Base-by-base conservation (phyloP, 176 grass and related monocot genomes). In the Ensete ventricosum region DNA sequence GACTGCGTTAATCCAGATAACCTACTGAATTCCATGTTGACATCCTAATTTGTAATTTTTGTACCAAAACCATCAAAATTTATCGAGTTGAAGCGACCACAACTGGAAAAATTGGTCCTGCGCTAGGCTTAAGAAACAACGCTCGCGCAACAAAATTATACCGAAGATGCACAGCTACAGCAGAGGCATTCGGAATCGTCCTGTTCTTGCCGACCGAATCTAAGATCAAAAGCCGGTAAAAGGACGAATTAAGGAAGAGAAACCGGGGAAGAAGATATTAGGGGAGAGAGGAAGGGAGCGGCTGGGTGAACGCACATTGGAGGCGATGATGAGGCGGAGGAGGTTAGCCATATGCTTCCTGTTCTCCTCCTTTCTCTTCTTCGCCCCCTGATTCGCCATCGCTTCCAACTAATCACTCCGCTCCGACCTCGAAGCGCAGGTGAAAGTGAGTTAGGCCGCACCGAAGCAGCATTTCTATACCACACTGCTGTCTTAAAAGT, bases 311-410 rank as follows among this genome's bases (percentile, higher is more conserved):
- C 80, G 70, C 69, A 93, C 94, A 79, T 98, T 98, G 78, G 85
- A 91, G 64, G 73, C 73, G 49, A 93, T 69, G 78, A 98, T 98
- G 78, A 93, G 51, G 72, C 86, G 90, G 72, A 87, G 79, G 76
- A 93, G 86, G n/a, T 88, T 83, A 2, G 82, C 68, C 82, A 98
- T 82, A 51, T 83, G 90, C 84, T 84, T 91, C 86, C 73, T 98
- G 79, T 98, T 98, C 88, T 85, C 88, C 72, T 93, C 94, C 86
- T 82, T 90, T 14, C 87, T 76, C 90, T 93, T 93, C 86, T 98
- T 93, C 23, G 88, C 86, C 51, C 90, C 90, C 82, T 98, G 95
- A 67, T 98, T 98, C 84, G 86, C 94, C 94, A 98, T 98, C 58
- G 43, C 75, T 59, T 50, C 55, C 55, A 23, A 43, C 66, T 17